Base-by-base conservation (phyloP, 257 asterid genomes). In the Solanum corneliomulleri region DNA sequence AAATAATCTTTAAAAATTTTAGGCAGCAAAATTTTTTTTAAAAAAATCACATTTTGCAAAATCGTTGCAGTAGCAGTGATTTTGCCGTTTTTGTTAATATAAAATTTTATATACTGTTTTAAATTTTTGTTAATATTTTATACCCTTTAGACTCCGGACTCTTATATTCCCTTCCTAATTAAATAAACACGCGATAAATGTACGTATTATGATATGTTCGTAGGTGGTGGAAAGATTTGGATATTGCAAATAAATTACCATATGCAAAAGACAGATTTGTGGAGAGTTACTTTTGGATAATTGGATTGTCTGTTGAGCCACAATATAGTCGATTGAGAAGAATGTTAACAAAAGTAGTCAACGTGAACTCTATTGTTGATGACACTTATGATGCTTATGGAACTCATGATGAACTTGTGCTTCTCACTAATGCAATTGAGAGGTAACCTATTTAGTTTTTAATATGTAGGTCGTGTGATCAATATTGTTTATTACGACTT, bases 171-270 rank as follows among this genome's bases (percentile, higher is more conserved):
- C 64, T 56, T 56, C n/a, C 64, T 56, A 20, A 56, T 7, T 56
- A 45, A 45, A 45, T 45, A 25, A 58, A 58, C 21, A 18, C n/a
- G 10, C 62, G 10, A 52, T 52, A 52, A 52, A 16, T 16, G 9
- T 5, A 52, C 5, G n/a, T 52, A 16, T 3, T 52, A 52, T 52
- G 62, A 71, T 18, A 4, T 62, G 13, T 37, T 0, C 21, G 0
- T 37, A 91, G 93, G 72, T 90, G 93, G 91, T 90, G 93, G 92
- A 89, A 90, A 41, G 62, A 14, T 35, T 80, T 91, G 21, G 91
- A 89, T 33, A 44, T 86, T 44, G 45, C 25, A 20, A 88, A 49
- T 0, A 89, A 88, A 44, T 42, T 82, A 1, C 87, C 90, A 0
- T 90, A 86, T 82, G 87, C 91, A 62, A 89, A 90, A 86, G 90